phyloP scores from a whole-genome alignment of 495 filamentous ascomycete species.

The Tuber melanosporum region DNA sequence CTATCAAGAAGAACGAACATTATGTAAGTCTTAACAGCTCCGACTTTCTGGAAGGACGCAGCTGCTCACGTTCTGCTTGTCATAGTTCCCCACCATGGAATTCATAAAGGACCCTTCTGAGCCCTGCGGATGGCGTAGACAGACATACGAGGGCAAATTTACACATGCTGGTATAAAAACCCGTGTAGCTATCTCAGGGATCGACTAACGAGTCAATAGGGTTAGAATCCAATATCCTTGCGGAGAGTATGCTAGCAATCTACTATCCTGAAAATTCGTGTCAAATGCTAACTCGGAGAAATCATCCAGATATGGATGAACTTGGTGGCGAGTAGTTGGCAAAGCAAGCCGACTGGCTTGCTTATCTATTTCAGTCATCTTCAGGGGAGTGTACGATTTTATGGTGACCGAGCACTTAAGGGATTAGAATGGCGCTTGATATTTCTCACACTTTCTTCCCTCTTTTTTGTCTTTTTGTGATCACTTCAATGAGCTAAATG shows the following conservation, averaged over 20 bases:
- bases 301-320: slow-evolving; percentile 30
- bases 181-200: slow-evolving; percentile 1
- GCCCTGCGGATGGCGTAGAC: slow-evolving; percentile 60
- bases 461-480: background rate
- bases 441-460: background rate
- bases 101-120: slow-evolving; percentile 65
- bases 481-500: background rate
- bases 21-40: slow-evolving; percentile 52
- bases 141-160: slow-evolving; percentile 57
- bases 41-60: background rate
- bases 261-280: slow-evolving; percentile 15
- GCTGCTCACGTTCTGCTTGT: slow-evolving; percentile 31
- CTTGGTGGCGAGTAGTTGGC: slow-evolving; percentile 23
- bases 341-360: background rate
- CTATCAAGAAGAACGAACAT: slow-evolving; percentile 99
- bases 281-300: slow-evolving; percentile 21
- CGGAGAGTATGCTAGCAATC: slow-evolving; percentile 33
- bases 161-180: slow-evolving; percentile 33
- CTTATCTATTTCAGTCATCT: background rate
- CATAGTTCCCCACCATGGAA: slow-evolving; percentile 73
- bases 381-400: slow-evolving; percentile 17
- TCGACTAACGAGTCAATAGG: slow-evolving; percentile 15
- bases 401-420: background rate
- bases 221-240: slow-evolving; percentile 30
- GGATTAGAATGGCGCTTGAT: slow-evolving; percentile 12